These are phyloP conservation scores for Tarenaya hassleriana DNA, from an alignment of 345 rosid species.

Conservation along the genomic window DNA sequence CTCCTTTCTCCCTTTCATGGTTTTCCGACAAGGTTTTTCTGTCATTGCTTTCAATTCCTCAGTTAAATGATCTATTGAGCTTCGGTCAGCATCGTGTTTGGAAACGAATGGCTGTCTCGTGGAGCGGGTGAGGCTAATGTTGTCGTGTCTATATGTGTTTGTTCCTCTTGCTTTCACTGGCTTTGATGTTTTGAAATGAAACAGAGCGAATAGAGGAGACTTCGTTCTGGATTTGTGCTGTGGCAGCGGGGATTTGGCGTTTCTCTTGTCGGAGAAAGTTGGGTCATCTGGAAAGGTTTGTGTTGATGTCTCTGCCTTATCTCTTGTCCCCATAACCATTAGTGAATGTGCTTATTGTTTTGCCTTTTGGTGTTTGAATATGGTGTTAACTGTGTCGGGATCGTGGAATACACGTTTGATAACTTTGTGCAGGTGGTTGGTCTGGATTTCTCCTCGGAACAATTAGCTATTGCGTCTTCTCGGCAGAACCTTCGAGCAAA, in stretches of 20 bases:
- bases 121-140: slow-evolving; percentile 47
- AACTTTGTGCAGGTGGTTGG: slow-evolving; percentile 51
- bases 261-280: slow-evolving; percentile 76
- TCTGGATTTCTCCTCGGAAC: slow-evolving; percentile 78
- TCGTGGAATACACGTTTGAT: not conserved
- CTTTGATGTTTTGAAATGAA: slow-evolving; percentile 1
- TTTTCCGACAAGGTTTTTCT: not conserved
- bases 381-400: too few species aligned
- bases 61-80: slow-evolving; percentile 79
- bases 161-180: not conserved
- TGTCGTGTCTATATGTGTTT: not conserved
- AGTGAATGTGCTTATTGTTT: not conserved
- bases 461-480: slow-evolving; percentile 58
- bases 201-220: slow-evolving; percentile 64
- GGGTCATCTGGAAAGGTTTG: slow-evolving; percentile 56
- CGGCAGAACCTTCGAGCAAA: slow-evolving; percentile 41
- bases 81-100: slow-evolving; percentile 85
- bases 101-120: slow-evolving; percentile 82
- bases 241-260: slow-evolving; percentile 86
- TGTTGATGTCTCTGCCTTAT: not conserved
- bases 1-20: not conserved
- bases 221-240: slow-evolving; percentile 79
- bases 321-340: not conserved
- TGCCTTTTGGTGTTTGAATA: not conserved
- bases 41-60: not conserved